phyloP scores from a whole-genome alignment of 2,329 filamentous ascomycete species.

The Aspergillus nomiae region DNA sequence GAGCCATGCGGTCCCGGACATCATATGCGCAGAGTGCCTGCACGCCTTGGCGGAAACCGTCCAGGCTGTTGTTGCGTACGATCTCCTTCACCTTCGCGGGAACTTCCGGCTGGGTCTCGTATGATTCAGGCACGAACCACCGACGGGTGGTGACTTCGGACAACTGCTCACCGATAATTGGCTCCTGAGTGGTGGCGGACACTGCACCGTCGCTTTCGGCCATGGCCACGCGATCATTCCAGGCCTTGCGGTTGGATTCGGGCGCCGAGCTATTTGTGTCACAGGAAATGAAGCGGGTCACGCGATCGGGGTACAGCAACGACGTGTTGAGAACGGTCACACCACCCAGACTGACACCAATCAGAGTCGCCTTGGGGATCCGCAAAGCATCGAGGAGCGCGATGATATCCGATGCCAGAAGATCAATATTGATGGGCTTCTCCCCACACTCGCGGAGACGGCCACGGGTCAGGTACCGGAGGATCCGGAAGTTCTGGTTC shows the following conservation, averaged over 20 bases:
- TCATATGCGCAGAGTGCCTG: conserved; percentile 61
- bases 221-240: conserved; percentile 73
- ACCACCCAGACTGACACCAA: conserved; percentile 81
- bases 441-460: conserved; percentile 50
- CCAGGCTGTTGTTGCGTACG: conserved; percentile 68
- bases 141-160: conserved; percentile 71
- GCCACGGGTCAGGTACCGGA: conserved; percentile 78
- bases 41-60: conserved; percentile 79
- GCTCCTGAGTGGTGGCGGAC: conserved; percentile 42
- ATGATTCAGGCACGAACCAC: conserved; percentile 69
- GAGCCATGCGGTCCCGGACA: conserved; percentile 46
- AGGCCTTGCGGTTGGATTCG: conserved; percentile 73
- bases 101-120: conserved; percentile 55
- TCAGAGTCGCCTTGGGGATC: conserved; percentile 66
- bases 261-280: conserved; percentile 77
- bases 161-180: conserved; percentile 63
- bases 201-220: conserved; percentile 58
- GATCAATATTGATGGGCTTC: conserved; percentile 60
- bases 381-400: conserved; percentile 69
- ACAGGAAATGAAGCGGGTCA: conserved; percentile 68
- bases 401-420: conserved; percentile 68
- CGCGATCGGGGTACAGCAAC: conserved; percentile 62
- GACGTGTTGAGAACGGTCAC: conserved; percentile 75
- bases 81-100: conserved; percentile 66
- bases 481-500: conserved; percentile 66